Percentiles rank a stretch among this genome's conserved stretches.
Conservation (phyloP, 2,329 filamentous ascomycete genomes). For the Fusarium sororula region DNA sequence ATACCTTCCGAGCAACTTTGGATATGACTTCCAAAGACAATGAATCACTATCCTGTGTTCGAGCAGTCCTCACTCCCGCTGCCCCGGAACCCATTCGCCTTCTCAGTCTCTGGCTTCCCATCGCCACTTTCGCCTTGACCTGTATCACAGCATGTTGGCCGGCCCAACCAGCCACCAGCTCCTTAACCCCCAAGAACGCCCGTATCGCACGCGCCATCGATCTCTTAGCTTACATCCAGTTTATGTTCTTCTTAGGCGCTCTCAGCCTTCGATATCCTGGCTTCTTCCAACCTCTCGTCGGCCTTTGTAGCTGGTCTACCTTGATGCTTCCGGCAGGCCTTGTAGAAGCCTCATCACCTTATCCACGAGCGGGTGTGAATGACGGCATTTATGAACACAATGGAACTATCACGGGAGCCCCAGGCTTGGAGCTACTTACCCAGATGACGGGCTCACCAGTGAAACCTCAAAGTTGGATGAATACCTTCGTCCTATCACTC, state of each 20-base stretch:
- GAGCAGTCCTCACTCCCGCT: constrained; percentile 5
- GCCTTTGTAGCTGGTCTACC: constrained; percentile 72
- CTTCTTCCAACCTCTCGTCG: constrained; percentile 76
- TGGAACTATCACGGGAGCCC: constrained; percentile 63
- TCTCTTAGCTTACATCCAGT: constrained; percentile 80
- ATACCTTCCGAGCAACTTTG: constrained; percentile 7
- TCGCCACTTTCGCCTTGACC: not conserved
- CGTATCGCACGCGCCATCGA: constrained; percentile 46
- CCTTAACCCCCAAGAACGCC: not conserved
- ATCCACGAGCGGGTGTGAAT: constrained; percentile 41
- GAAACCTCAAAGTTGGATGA: constrained; percentile 72
- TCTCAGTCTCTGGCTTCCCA: constrained; percentile 15
- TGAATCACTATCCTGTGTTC: not conserved
- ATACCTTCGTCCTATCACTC: constrained; percentile 73
- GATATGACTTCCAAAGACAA: not conserved
- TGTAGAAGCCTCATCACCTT: constrained; percentile 33
- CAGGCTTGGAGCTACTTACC: constrained; percentile 71
- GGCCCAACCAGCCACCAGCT: not conserved
- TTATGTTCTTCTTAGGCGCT: constrained; percentile 74
- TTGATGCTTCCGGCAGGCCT: constrained; percentile 64
- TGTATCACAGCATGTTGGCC: constrained; percentile 12
- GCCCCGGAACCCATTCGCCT: not conserved
- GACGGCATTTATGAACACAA: constrained; percentile 73
- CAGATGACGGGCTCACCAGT: constrained; percentile 73
- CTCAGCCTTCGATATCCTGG: constrained; percentile 77